Percentiles rank a stretch among this genome's conserved stretches.
Evolutionary conservation across 2,329 filamentous ascomycete genomes (phyloP).

Genomic region (Pseudogymnoascus sp.): DNA sequence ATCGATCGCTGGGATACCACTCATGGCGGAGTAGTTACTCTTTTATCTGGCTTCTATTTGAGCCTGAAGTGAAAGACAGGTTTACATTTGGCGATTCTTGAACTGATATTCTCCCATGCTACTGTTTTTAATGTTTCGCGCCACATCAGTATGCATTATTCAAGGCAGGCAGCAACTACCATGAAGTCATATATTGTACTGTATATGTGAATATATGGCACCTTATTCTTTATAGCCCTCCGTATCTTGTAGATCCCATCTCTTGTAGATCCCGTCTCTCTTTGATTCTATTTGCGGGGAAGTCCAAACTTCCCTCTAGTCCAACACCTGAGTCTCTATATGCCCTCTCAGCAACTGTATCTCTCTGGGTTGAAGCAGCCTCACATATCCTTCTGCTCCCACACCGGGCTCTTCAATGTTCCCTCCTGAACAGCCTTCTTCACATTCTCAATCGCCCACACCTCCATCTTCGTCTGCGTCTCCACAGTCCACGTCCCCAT

Average conservation of each 20-base stretch:
- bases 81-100: not conserved
- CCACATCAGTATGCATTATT: not conserved
- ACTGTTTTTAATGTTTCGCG: not conserved
- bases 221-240: not conserved
- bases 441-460: conserved; percentile 66
- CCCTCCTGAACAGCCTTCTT: conserved; percentile 52
- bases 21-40: not conserved
- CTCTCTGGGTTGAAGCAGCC: not conserved
- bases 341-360: not conserved
- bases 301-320: not conserved
- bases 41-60: not conserved
- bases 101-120: not conserved
- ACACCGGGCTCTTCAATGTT: conserved; percentile 59
- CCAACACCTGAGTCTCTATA: not conserved
- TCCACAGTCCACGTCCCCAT: conserved; percentile 78
- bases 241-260: not conserved
- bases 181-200: not conserved
- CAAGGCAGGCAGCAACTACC: not conserved
- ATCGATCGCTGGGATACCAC: not conserved
- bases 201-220: not conserved
- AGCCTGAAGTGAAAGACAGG: not conserved
- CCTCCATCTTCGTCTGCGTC: conserved; percentile 59
- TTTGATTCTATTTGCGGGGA: not conserved
- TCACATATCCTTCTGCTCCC: conserved; percentile 53
- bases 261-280: not conserved